Base-by-base conservation (phyloP, 1,139 yeast species). In the Torulaspora pretoriensis region DNA sequence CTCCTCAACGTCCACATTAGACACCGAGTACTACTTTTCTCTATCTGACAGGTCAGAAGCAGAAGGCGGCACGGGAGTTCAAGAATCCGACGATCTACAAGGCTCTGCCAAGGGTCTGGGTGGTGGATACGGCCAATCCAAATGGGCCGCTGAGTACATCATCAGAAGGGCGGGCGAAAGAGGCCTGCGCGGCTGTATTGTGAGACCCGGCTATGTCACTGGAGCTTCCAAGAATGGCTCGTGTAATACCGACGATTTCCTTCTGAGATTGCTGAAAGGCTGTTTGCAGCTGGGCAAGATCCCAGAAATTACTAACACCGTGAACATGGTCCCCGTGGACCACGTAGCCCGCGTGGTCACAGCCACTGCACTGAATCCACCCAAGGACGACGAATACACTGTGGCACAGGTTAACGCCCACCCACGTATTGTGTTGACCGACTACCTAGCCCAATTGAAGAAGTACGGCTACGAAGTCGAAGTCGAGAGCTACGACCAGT, bases 361-460 rank as follows among this genome's bases (percentile, higher is more conserved):
- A 42, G 89, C 97, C 1, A 71, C 94, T 26, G 83, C 96, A 0
- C 73, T 92, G 54, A 78, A 80, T 55, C 95, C 96, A 27, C 88
- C 94, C 29, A 64, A 61, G 7, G 62, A 57, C 2, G 60, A 63
- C 14, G 74, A 69, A 38, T 68, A 87, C 36, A 69, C 80, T 1
- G 98, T 92, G 41, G 92, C 90, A 1, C 98, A 92, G 43, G 97
- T 92, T n/a, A 92, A 97, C 3, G 95, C 94, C 10, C 97, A 92
- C 59, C 99, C 98, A 50, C 80, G 97, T 65, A 80, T 88, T 49
- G 72, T 78, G 41, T 84, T 90, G 71, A 81, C 80, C 59, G 81
- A 84, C 54, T 90, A 81, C 69, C 69, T 92, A 57, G 79, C 81
- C 27, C 62, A 82, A 9, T 73, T 90, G 61, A 68, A 72, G 45